These are phyloP conservation scores for Leptomonas pyrrhocoris DNA, from an alignment of 208 protist genomes.

Conservation along the genomic window DNA sequence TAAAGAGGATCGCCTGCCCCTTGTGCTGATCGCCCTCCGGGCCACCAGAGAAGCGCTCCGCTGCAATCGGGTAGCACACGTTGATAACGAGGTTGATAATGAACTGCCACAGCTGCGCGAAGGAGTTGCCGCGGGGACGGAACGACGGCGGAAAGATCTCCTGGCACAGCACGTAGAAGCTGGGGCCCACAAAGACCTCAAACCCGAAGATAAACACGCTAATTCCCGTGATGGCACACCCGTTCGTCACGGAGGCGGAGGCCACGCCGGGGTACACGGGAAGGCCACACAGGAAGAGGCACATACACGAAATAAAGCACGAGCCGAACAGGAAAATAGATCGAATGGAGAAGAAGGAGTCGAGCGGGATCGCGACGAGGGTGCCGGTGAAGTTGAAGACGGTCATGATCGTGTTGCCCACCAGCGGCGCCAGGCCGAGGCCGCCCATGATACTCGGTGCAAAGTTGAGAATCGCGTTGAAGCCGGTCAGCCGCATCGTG, in stretches of 20 bases:
- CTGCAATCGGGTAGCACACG: constrained; percentile 24
- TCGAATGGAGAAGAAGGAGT: constrained; percentile 28
- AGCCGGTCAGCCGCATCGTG: constrained; percentile 63
- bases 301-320: constrained; percentile 38
- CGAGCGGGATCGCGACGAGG: constrained; percentile 43
- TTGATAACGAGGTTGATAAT: constrained; percentile 71
- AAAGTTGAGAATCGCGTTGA: constrained; percentile 71
- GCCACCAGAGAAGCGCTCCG: constrained; percentile 16
- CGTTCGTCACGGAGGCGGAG: constrained; percentile 31
- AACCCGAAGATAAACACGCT: constrained; percentile 52
- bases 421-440: constrained; percentile 35
- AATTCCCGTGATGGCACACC: constrained; percentile 46
- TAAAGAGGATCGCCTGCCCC: constrained; percentile 24
- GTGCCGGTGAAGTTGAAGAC: constrained; percentile 58
- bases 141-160: constrained; percentile 62
- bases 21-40: constrained; percentile 23
- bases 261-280: constrained; percentile 55
- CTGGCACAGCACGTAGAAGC: constrained; percentile 58
- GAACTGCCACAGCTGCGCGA: constrained; percentile 53
- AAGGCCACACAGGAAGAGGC: constrained; percentile 53
- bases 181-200: constrained; percentile 55
- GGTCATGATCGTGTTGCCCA: constrained; percentile 58
- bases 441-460: constrained; percentile 46
- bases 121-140: constrained; percentile 47
- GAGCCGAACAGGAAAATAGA: constrained; percentile 37